A percentile compares a stretch with the other conserved stretches of the same genome.
These are phyloP conservation scores for Cytospora chrysosperma DNA, from an alignment of 2,329 filamentous ascomycete species.

Conservation along the genomic window DNA sequence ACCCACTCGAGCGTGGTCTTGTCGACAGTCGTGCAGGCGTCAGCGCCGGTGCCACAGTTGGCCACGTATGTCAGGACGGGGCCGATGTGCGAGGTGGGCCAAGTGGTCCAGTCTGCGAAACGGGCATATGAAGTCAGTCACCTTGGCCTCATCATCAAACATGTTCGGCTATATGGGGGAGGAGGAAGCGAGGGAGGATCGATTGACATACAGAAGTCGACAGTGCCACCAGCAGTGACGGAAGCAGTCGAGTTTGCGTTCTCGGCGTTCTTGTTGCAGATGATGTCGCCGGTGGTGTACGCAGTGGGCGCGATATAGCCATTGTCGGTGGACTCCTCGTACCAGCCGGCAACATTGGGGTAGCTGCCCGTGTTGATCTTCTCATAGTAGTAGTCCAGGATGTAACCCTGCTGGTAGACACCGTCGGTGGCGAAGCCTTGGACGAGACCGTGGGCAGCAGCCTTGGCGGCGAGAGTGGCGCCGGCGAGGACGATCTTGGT, in stretches of 20 bases:
- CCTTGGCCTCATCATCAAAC: not conserved
- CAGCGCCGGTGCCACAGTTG: slow-evolving; percentile 30
- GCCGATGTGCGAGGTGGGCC: slow-evolving; percentile 34
- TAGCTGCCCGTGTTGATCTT: slow-evolving; percentile 30
- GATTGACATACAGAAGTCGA: slow-evolving; percentile 22
- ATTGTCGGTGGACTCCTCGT: slow-evolving; percentile 32
- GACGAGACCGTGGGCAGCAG: slow-evolving; percentile 44
- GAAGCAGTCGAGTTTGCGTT: slow-evolving; percentile 13
- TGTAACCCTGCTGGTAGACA: slow-evolving; percentile 31
- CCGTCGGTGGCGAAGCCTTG: slow-evolving; percentile 49
- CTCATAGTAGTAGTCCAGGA: slow-evolving; percentile 35
- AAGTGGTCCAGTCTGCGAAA: slow-evolving; percentile 29
- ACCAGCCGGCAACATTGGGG: slow-evolving; percentile 34
- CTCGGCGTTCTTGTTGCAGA: slow-evolving; percentile 24
- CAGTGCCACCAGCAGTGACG: slow-evolving; percentile 25
- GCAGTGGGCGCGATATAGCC: slow-evolving; percentile 9
- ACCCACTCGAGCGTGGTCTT: slow-evolving; percentile 36
- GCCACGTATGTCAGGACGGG: slow-evolving; percentile 34
- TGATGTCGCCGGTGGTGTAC: slow-evolving; percentile 18
- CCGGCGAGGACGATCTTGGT: slow-evolving; percentile 28
- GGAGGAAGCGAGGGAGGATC: not conserved
- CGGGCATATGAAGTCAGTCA: not conserved
- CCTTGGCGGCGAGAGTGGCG: slow-evolving; percentile 30
- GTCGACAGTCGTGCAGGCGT: slow-evolving; percentile 32
- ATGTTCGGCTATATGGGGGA: not conserved